These are phyloP conservation scores for Larix kaempferi DNA, from an alignment of 75 land plant species.

Conservation along the genomic window DNA sequence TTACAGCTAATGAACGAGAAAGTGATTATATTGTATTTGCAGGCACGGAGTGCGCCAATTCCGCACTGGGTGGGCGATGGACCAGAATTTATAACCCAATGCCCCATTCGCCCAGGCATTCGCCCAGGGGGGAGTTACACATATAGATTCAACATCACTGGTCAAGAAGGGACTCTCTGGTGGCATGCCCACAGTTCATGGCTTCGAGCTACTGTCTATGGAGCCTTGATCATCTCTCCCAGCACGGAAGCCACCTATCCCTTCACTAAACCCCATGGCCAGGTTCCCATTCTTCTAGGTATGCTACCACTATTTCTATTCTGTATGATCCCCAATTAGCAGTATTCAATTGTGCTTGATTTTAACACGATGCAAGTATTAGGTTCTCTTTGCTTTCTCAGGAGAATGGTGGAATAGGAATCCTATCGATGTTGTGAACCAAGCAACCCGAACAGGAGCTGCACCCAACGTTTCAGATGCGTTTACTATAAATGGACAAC, in stretches of 20 bases:
- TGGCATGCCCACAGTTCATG: conserved; percentile 35
- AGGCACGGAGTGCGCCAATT: neutral
- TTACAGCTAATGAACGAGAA: too few species aligned
- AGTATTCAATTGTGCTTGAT: too few species aligned
- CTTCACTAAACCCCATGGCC: conserved; percentile 1
- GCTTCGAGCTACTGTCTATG: conserved; percentile 34
- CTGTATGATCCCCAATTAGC: too few species aligned
- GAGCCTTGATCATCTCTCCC: conserved; percentile 22
- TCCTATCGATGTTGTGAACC: conserved; percentile 18
- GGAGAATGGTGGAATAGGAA: conserved; percentile 48
- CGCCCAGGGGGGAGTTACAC: neutral
- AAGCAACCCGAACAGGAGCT: conserved; percentile 25
- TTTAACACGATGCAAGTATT: too few species aligned
- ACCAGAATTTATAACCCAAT: neutral
- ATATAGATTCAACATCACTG: neutral
- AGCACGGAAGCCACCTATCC: conserved; percentile 9
- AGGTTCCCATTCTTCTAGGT: conserved; percentile 21
- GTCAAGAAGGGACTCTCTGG: conserved; percentile 29
- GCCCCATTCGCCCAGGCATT: too few species aligned
- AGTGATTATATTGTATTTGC: neutral
- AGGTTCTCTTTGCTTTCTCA: neutral
- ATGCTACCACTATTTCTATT: neutral
- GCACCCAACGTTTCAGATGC: conserved; percentile 33
- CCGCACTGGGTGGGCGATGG: neutral
- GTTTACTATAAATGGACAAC: conserved; percentile 40